These are phyloP conservation scores for Lolium rigidum DNA, from an alignment of 176 grass and related monocot species.

Conservation along the genomic window DNA sequence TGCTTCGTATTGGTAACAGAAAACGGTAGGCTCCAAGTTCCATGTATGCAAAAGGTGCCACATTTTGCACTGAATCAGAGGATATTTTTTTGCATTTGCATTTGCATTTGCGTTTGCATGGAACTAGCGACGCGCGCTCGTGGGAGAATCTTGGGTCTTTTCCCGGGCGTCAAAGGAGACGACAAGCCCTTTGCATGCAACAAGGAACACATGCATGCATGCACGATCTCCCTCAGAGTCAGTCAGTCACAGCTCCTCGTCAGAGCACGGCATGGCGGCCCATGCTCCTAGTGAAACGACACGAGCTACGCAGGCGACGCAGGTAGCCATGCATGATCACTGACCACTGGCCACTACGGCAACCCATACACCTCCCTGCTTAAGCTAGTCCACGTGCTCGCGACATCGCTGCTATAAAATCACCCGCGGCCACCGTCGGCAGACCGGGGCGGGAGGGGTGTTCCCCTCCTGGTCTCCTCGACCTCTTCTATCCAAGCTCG, in stretches of 20 bases:
- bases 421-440: background rate
- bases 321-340: background rate
- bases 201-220: background rate
- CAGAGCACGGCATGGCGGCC: slow-evolving; percentile 41
- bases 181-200: slow-evolving; percentile 51
- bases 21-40: background rate
- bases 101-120: background rate
- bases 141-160: slow-evolving; percentile 40
- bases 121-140: background rate
- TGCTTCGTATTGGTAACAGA: background rate
- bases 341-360: background rate
- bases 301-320: background rate
- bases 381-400: slow-evolving; percentile 27
- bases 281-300: slow-evolving; percentile 41
- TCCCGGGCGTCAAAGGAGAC: slow-evolving; percentile 35
- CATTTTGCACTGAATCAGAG: slow-evolving; percentile 24
- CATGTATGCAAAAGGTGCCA: background rate
- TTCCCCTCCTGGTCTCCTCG: slow-evolving; percentile 42
- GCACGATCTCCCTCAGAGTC: slow-evolving; percentile 37
- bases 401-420: slow-evolving; percentile 47
- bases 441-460: slow-evolving; percentile 29
- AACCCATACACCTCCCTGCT: background rate
- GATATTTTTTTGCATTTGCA: background rate
- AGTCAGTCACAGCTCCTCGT: slow-evolving; percentile 39
- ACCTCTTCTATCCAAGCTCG: slow-evolving; percentile 40